A percentile compares a stretch with the other conserved stretches of the same genome.
phyloP scores from a whole-genome alignment of 768 basidiomycete genomes.

The Boletus pseudo-olivaceus region DNA sequence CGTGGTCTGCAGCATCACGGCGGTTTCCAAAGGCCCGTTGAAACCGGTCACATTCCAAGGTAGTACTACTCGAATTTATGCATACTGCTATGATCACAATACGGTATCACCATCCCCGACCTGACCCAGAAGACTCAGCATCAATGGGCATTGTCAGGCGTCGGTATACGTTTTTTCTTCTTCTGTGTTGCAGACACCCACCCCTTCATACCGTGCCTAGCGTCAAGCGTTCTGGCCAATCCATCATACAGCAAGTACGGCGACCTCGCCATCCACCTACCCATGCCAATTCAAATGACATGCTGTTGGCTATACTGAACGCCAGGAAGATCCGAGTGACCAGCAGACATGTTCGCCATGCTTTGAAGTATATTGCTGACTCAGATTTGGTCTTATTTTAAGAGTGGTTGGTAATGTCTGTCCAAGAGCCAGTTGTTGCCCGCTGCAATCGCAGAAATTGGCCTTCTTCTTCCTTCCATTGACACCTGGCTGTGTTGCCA shows the following conservation, averaged over 20 bases:
- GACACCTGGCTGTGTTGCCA: slow-evolving; percentile 7
- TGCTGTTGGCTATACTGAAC: background rate
- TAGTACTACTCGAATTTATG: background rate
- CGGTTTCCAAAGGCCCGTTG: background rate
- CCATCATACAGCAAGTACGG: slow-evolving; percentile 2
- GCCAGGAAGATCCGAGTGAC: background rate
- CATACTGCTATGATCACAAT: background rate
- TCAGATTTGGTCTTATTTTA: background rate
- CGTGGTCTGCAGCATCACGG: background rate
- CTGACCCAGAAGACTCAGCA: background rate
- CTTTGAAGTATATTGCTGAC: background rate
- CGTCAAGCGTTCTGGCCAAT: background rate
- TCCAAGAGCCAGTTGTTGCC: background rate
- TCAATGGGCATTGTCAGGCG: no score
- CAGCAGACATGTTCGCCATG: background rate
- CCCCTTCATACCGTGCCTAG: background rate
- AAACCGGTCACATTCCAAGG: background rate
- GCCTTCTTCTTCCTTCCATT: background rate
- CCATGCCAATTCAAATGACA: slow-evolving; percentile 18
- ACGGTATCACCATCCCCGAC: no score
- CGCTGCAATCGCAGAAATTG: background rate
- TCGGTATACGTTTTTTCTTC: background rate
- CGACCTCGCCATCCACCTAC: background rate
- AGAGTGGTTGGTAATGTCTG: background rate
- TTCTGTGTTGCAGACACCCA: background rate